Evolutionary conservation across 768 basidiomycete genomes (phyloP), one percentile per base, ranked within the genome.

Genomic region (Strobilomyces echinocephalus): DNA sequence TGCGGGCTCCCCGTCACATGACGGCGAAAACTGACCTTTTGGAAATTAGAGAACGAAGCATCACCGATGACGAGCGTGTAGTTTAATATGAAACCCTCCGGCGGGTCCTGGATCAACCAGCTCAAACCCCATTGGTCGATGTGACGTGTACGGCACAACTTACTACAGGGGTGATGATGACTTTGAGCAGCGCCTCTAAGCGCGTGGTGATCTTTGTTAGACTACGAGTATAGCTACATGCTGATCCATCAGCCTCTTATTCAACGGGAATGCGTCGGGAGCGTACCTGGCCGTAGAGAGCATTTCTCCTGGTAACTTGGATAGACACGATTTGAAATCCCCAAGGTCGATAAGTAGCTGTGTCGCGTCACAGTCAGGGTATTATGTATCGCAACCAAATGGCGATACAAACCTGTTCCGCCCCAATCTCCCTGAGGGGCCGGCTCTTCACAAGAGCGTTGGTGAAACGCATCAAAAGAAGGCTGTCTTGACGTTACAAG

Each of bases 31-130:
- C 71, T 36, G 33, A 88, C 93, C 83, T 99, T 99, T 75, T 98
- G 97, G 76, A 99, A 99, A 71, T 98, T 98, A 30, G 87, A 88
- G 70, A 95, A 95, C 2, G 94, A 95, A 6, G 88, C 86, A 70
- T 97, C 95, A 21, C 91, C 91, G 57, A 99, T 90, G 52, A 97
- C 79, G 24, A 97, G 78, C 8, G 91, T 94, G 65, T 98, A 99
- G 64, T 97, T 97, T 51, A 94, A 78, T 56, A 98, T 91, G 65
- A 99, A 98, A 3, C 88, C 91, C 68, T 95, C 93, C 1, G 91
- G 76, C 15, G 95, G 94, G 63, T 95, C 91, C 87, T 95, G 49
- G 0, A 55, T n/a, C 31, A 52, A 36, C 10, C 8, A 24, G 33
- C 43, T 46, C 50, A 42, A 39, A 46, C 26, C 34, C 12, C 1